Evolutionary conservation across 2,329 filamentous ascomycete genomes (phyloP).

Genomic region (Cadophora sp.): DNA sequence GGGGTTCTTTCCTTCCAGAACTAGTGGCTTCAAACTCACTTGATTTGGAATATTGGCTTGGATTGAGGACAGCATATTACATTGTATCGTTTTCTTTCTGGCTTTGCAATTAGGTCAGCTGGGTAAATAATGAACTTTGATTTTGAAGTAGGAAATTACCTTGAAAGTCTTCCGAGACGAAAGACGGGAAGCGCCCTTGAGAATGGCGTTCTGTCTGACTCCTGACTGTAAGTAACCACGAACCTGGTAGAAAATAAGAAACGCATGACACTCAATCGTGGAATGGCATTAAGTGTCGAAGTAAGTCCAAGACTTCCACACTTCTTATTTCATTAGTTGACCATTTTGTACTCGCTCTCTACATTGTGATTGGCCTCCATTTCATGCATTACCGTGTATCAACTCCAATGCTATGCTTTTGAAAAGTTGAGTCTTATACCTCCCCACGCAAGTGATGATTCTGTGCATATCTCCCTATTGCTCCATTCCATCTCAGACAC

Average conservation of each 20-base stretch:
- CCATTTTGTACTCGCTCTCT: slow-evolving; percentile 1
- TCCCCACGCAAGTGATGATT: slow-evolving; percentile 1
- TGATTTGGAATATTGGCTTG: slow-evolving; percentile 13
- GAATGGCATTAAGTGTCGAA: not conserved
- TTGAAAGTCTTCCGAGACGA: not conserved
- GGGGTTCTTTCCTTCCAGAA: slow-evolving; percentile 40
- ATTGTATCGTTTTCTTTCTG: not conserved
- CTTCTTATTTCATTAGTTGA: slow-evolving; percentile 17
- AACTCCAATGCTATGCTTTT: slow-evolving; percentile 32
- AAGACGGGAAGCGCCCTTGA: no score
- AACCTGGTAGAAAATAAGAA: no score
- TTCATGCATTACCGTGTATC: not conserved
- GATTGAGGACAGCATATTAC: not conserved
- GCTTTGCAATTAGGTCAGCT: not conserved
- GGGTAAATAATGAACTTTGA: not conserved
- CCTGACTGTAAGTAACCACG: no score
- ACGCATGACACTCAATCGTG: no score
- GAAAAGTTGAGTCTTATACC: slow-evolving; percentile 2
- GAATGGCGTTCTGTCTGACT: no score
- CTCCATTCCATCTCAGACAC: slow-evolving; percentile 13
- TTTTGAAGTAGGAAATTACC: not conserved
- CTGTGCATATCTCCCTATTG: not conserved
- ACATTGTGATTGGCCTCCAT: not conserved
- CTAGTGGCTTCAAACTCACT: slow-evolving; percentile 39
- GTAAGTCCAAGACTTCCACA: not conserved